Evolutionary conservation across 2,329 filamentous ascomycete species (phyloP), one percentile per base, ranked within the genome.

Genomic region (Waltergamsia citrina): DNA sequence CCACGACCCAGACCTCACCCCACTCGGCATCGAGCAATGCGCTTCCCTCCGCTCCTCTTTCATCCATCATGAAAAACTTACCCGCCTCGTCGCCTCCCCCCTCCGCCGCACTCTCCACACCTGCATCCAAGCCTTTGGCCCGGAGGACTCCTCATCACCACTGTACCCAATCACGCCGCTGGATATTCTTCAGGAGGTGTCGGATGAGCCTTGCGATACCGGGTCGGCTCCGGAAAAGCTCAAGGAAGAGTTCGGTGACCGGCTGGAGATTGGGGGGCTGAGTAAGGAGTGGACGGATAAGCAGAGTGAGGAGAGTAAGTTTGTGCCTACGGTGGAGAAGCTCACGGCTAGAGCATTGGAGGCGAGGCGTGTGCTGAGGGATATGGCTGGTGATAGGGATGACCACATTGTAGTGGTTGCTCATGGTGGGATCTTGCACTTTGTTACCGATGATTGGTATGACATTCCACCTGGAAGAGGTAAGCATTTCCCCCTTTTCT

Each of bases 361-460:
- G 17, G 74, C 76, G 6, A 64, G 85, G 28, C 46, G 62, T 10
- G 78, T 71, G 58, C 52, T 92, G 39, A 52, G 70, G 12, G 59
- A 68, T 27, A 48, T 61, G 33, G 53, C 52, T 2, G 59, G 49
- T 2, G 48, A 43, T 5, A 32, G 34, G 3, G 39, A 45, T 2
- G 50, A 43, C 0, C 72, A 90, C 45, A 72, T 94, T 19, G 75
- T 81, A 0, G 67, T 87, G 3, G 85, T 93, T 7, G 81, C 85
- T 4, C 87, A 94, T 48, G 87, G 87, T 2, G 84, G 82, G 1
- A 83, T 88, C 45, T 53, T 94, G 47, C 87, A 94, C 54, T 93
- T 85, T 48, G 61, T 94, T 41, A 92, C 85, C 1, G 74, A 87
- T 44, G 86, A 94, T 48, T 93, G 79, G 75, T 65, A 75, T 35